Conservation (phyloP, 495 filamentous ascomycete genomes). For the Penicillium psychrofluorescens region DNA sequence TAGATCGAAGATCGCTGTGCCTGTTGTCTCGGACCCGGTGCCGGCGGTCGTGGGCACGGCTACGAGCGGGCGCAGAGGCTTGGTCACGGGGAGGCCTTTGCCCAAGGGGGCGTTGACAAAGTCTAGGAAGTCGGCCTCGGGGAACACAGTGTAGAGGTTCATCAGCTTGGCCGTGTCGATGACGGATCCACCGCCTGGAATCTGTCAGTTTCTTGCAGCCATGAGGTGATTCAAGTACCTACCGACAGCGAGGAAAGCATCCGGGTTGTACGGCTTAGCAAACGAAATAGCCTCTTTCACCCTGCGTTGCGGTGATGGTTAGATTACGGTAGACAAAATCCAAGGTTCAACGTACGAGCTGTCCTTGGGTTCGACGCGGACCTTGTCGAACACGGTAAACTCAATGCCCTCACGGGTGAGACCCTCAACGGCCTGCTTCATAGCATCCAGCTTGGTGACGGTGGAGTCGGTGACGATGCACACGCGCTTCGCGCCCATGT, state of each 20-base stretch:
- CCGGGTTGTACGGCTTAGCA: slow-evolving; percentile 67
- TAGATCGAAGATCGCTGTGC: slow-evolving; percentile 96
- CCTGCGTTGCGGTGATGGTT: slow-evolving; percentile 25
- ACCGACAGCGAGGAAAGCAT: slow-evolving; percentile 90
- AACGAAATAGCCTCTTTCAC: slow-evolving; percentile 84
- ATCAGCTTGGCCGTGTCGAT: slow-evolving; percentile 98
- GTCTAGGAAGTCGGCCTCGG: slow-evolving; percentile 85
- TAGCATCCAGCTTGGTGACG: slow-evolving; percentile 71
- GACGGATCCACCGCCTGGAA: slow-evolving; percentile 58
- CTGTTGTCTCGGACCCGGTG: slow-evolving; percentile 92
- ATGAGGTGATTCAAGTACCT: slow-evolving; percentile 12
- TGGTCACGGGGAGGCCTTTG: slow-evolving; percentile 74
- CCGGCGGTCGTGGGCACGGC: slow-evolving; percentile 94
- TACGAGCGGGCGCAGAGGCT: slow-evolving; percentile 73
- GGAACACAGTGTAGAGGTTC: slow-evolving; percentile 88
- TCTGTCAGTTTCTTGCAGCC: not conserved
- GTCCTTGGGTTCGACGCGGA: slow-evolving; percentile 86
- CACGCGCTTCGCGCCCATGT: slow-evolving; percentile 78
- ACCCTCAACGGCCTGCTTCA: slow-evolving; percentile 74
- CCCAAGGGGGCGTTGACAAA: slow-evolving; percentile 96
- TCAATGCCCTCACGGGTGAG: slow-evolving; percentile 68
- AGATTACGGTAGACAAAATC: too few relatives aligned
- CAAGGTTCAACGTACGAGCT: slow-evolving; percentile 55
- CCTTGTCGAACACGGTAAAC: slow-evolving; percentile 72
- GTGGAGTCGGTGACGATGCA: slow-evolving; percentile 84